Evolutionary conservation across 2,329 filamentous ascomycete genomes (phyloP), one percentile per base, ranked within the genome.

Genomic region (Paecilomyces variotii): DNA sequence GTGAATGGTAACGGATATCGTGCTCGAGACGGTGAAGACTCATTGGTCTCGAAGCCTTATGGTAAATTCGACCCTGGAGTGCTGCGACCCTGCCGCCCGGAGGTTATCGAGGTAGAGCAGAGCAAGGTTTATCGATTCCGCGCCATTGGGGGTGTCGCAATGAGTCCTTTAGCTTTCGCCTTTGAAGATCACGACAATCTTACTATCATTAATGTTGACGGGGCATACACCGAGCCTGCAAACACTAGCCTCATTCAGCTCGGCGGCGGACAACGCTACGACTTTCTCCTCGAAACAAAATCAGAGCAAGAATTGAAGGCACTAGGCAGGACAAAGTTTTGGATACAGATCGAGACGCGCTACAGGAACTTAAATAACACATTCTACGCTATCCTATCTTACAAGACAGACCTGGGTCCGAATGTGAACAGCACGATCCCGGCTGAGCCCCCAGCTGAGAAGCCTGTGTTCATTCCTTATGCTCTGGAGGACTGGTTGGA

Each of bases 51-150:
- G 30, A 32, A 9, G 30, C 30, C 30, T 32, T 32, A 9, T 32
- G 30, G 2, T 2, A 32, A 10, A 10, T 2, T 32, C 30, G 30
- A 6, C 30, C 11, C 30, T 10, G 30, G 11, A 6, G 7, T 10
- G 11, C 9, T 10, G 30, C 30, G 11, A 32, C n/a, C n/a, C n/a
- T 32, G 30, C 30, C 9, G 2, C 30, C 30, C 30, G 2, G 35
- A 45, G 3, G 73, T 84, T 2, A 81, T 88, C 60, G 76, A 82
- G 4, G 82, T 89, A 7, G 73, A 85, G 35, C 82, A 85, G 0
- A 81, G 76, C 10, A 84, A 80, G 66, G 84, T 80, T 0, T 89
- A 88, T 64, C 78, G 85, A 1, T 70, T 88, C 56, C 78, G 86
- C 10, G 82, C 85, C 64, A 79, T 88, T 51, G 83, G 84, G 2